Base-by-base conservation (phyloP, 148 eudicot genomes). In the Salicornia ramosissima region DNA sequence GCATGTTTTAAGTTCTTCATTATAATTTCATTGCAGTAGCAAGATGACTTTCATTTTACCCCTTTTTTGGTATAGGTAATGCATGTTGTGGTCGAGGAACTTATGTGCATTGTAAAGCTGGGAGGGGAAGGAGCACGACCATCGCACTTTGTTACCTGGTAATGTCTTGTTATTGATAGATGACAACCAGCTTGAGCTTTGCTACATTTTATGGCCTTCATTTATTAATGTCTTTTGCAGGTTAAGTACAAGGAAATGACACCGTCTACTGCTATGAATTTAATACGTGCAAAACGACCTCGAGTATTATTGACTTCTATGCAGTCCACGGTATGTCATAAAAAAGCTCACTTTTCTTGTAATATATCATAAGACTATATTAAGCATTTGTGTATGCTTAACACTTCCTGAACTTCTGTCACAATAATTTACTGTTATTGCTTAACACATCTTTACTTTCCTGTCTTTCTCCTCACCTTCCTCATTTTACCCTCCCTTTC, bases 71-170 rank as follows among this genome's bases (percentile, higher is more conserved):
- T 67, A 25, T 46, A 89, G 96, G 75, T 53, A 87, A 89, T 73
- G 82, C 87, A 57, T 78, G 83, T 29, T 71, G 70, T 75, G 87
- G 92, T 15, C 79, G 67, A 71, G 85, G 87, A 58, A 92, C 97
- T 25, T 92, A 89, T 75, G 96, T 92, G 54, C 97, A 92, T 81
- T 92, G 97, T 81, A 92, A 92, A 83, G 97, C 97, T 71, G 97
- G 97, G 68, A 73, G 97, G 53, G 97, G 97, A 72, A 70, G 97
- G 74, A 92, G 97, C 80, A 89, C 97, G 59, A 92, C 97, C 10
- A 75, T 92, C 36, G 97, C 85, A 33, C 83, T 89, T 58, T 89
- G 96, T 64, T 89, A 89, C 67, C 71, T 89, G 89, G 91, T 89
- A 77, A n/a, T 54, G 63, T 40, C 9, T 53, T 16, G 6, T 73